Evolutionary conservation across 1,139 yeast genomes (phyloP), one percentile per base, ranked within the genome.

Genomic region (Ogataea hybrid): DNA sequence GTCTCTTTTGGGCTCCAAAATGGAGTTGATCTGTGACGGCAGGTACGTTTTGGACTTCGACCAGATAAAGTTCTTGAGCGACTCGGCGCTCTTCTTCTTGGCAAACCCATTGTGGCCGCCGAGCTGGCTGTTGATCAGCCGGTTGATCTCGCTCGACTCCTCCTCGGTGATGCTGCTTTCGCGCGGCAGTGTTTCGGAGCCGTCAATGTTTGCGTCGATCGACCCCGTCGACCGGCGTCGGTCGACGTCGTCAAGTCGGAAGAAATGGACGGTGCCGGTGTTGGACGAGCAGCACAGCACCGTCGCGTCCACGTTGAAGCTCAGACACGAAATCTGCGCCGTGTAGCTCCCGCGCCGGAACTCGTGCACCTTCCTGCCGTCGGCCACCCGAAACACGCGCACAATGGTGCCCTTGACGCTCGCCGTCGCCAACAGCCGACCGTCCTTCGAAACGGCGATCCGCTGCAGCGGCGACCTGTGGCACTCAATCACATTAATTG

Each of bases 351-450:
- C 94, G 41, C 94, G 68, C 51, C 92, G 70, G 49, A 82, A 77
- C 54, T 81, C 84, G 21, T 69, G 68, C 2, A 76, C 62, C 42
- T 66, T 52, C 22, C 48, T 59, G 20, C 63, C 71, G 43, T 54
- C 58, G 30, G 47, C 40, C 0, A 71, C 62, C 28, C 65, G 61
- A 46, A 73, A 71, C 0, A 83, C 79, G 35, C 92, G 63, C 1
- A 84, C 69, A 4, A 84, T 81, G 0, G 94, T 84, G 0, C 94
- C 94, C 50, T 81, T 82, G 2, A 70, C 67, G 0, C 88, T 81
- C 0, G 89, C 84, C 0, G 90, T 79, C 0, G 89, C 87, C 18
- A 84, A 65, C 27, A 73, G 59, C 12, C 63, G 61, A 6, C 81
- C 81, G 52, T 75, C 77, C 23, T 70, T 65, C 6, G 82, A 77